These are phyloP conservation scores for Metschnikowia vanudenii DNA, from an alignment of 805 yeast species.

Conservation along the genomic window DNA sequence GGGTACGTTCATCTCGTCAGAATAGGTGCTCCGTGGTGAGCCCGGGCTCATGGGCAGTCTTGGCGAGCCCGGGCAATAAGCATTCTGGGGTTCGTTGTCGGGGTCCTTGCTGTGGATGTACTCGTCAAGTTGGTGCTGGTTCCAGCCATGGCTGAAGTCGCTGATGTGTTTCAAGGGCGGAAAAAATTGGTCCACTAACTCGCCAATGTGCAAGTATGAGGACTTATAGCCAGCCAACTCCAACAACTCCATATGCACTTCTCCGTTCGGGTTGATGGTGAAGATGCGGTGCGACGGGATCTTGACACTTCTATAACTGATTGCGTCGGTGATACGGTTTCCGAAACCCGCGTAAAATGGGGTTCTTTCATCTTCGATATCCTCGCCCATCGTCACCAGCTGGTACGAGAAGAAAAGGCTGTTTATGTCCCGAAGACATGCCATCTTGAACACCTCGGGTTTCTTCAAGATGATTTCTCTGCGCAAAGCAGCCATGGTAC, in stretches of 20 bases:
- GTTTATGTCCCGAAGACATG: slow-evolving; percentile 85
- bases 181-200: slow-evolving; percentile 94
- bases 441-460: slow-evolving; percentile 98
- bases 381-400: slow-evolving; percentile 9
- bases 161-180: slow-evolving; percentile 60
- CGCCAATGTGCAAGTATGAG: slow-evolving; percentile 85
- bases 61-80: slow-evolving; percentile 14
- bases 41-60: slow-evolving; percentile 23
- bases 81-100: slow-evolving; percentile 6
- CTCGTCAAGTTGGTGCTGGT: slow-evolving; percentile 35
- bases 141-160: slow-evolving; percentile 34
- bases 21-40: slow-evolving; percentile 23
- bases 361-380: slow-evolving; percentile 49
- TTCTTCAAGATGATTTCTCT: slow-evolving; percentile 91
- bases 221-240: slow-evolving; percentile 92
- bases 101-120: slow-evolving; percentile 27
- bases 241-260: slow-evolving; percentile 93
- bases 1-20: slow-evolving; percentile 30
- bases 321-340: slow-evolving; percentile 92
- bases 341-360: slow-evolving; percentile 99
- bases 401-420: slow-evolving; percentile 51
- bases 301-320: slow-evolving; percentile 89
- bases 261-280: slow-evolving; percentile 94
- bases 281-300: slow-evolving; percentile 93
- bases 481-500: slow-evolving; percentile 91